Conservation (phyloP, 139 green algal species). For the Chlorella vulgaris region DNA sequence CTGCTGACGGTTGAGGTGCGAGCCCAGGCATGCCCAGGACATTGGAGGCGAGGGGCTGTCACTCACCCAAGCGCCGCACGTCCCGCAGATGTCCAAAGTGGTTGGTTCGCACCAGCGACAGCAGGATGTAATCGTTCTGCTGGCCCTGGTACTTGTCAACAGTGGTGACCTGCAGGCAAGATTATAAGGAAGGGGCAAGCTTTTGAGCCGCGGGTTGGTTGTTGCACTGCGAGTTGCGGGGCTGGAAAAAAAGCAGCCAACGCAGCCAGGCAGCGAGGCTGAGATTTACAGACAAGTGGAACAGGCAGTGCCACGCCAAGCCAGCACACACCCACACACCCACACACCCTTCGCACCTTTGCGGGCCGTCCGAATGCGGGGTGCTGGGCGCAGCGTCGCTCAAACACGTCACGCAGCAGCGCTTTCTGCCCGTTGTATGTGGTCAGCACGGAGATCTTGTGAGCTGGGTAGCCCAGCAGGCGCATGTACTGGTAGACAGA, state of each 20-base stretch:
- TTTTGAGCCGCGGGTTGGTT: background rate
- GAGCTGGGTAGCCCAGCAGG: constrained; percentile 92
- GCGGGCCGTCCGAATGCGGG: constrained; percentile 84
- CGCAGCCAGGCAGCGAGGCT: background rate
- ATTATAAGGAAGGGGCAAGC: background rate
- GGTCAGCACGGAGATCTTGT: constrained; percentile 94
- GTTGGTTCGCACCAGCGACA: constrained; percentile 91
- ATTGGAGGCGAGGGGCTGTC: too few species aligned
- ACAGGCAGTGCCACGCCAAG: too few species aligned
- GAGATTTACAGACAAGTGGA: too few species aligned
- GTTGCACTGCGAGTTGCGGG: background rate
- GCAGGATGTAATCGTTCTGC: constrained; percentile 97
- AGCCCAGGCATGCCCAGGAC: too few species aligned
- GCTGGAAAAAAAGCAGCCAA: too few species aligned
- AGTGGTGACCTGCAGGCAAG: constrained; percentile 67
- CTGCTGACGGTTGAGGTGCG: too few species aligned
- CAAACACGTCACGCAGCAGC: constrained; percentile 93
- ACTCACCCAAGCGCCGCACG: constrained; percentile 82
- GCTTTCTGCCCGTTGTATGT: constrained; percentile 99
- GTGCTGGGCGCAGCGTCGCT: constrained; percentile 84
- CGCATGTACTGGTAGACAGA: constrained; percentile 93
- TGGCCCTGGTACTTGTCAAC: constrained; percentile 99
- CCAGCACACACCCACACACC: background rate
- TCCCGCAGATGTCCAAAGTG: constrained; percentile 95
- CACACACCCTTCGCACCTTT: constrained; percentile 73